Percentiles rank a stretch among this genome's conserved stretches.
phyloP scores from a whole-genome alignment of 1,284 basidiomycete species.

The Lentinus polychrous region DNA sequence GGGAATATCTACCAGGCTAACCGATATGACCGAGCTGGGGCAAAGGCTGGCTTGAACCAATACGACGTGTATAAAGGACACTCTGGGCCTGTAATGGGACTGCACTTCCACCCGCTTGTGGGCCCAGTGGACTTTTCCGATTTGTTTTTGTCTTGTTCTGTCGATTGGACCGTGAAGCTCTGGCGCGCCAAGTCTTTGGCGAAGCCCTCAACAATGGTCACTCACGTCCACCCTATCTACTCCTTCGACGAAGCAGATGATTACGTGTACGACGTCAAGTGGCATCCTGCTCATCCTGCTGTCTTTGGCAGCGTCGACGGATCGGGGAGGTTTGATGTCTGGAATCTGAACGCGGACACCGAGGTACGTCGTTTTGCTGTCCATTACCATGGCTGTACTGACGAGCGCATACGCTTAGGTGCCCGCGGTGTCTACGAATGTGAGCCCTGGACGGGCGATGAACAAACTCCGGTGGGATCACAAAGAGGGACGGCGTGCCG shows the following conservation, averaged over 20 bases:
- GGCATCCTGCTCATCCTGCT: constrained; percentile 95
- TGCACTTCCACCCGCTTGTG: constrained; percentile 89
- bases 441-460: constrained; percentile 72
- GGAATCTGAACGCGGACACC: constrained; percentile 92
- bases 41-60: constrained; percentile 91
- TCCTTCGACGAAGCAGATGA: constrained; percentile 96
- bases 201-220: constrained; percentile 50
- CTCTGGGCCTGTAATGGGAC: constrained; percentile 86
- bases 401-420: constrained; percentile 41
- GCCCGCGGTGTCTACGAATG: constrained; percentile 69
- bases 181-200: constrained; percentile 77
- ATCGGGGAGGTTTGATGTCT: constrained; percentile 90
- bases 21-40: constrained; percentile 91
- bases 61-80: constrained; percentile 91
- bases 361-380: constrained; percentile 56
- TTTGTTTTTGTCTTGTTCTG: constrained; percentile 85
- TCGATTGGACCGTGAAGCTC: constrained; percentile 95
- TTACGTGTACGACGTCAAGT: constrained; percentile 98
- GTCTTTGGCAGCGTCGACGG: constrained; percentile 93
- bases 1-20: constrained; percentile 95
- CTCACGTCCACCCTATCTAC: constrained; percentile 67
- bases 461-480: constrained; percentile 96
- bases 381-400: neutral
- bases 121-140: constrained; percentile 94
- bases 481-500: constrained; percentile 78